A percentile compares a stretch with the other conserved stretches of the same genome.
Conservation (phyloP, 305 asterid genomes). For the Ilex paraguariensis region DNA sequence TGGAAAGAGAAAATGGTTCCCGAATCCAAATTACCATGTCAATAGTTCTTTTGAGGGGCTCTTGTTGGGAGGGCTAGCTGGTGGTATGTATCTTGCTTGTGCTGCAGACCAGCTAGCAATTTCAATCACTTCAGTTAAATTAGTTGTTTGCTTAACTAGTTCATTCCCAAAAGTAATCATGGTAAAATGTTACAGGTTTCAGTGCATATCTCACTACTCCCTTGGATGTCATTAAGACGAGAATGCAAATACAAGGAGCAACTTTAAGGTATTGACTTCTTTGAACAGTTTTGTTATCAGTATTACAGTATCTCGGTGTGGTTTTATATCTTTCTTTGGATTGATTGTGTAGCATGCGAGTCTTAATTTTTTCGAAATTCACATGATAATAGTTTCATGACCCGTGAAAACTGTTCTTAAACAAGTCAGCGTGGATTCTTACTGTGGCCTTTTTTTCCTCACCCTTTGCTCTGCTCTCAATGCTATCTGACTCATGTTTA, state of each 20-base stretch:
- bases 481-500: too few relatives aligned
- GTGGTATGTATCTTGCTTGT: slow-evolving; percentile 39
- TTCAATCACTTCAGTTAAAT: slow-evolving; percentile 3
- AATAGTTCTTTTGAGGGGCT: slow-evolving; percentile 70
- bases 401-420: too few relatives aligned
- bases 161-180: slow-evolving; percentile 8
- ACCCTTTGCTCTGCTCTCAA: too few relatives aligned
- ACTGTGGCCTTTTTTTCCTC: too few relatives aligned
- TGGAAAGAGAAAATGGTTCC: slow-evolving; percentile 48
- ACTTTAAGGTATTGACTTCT: slow-evolving; percentile 33
- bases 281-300: neutral
- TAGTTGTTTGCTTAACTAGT: neutral
- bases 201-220: slow-evolving; percentile 86
- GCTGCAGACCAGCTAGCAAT: neutral
- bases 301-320: neutral
- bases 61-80: slow-evolving; percentile 74
- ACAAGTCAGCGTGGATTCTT: too few relatives aligned
- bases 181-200: slow-evolving; percentile 42
- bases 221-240: slow-evolving; percentile 72
- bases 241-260: slow-evolving; percentile 78
- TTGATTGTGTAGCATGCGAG: too few relatives aligned
- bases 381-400: too few relatives aligned
- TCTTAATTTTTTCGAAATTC: too few relatives aligned
- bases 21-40: slow-evolving; percentile 31
- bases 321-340: too few relatives aligned